phyloP scores from a whole-genome alignment of 1,139 yeast species.

The Meyerozyma smithsonii region DNA sequence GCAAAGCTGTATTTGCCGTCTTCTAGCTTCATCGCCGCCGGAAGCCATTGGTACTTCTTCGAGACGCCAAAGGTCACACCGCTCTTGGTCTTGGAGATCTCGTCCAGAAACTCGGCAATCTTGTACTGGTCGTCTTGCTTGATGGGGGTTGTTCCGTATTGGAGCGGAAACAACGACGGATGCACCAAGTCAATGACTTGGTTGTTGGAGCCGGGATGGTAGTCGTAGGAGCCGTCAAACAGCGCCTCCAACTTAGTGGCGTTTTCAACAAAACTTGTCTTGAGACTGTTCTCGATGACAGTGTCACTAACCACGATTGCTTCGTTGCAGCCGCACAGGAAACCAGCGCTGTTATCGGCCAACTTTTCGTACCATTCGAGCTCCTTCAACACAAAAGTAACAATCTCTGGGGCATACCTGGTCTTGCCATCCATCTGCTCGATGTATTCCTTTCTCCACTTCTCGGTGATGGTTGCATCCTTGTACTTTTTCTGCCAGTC shows the following conservation, averaged over 20 bases:
- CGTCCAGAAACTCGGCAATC: slow-evolving; percentile 11
- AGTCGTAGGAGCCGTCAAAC: slow-evolving; percentile 21
- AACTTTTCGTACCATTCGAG: slow-evolving; percentile 24
- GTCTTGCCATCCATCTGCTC: slow-evolving; percentile 14
- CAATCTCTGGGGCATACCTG: slow-evolving; percentile 14
- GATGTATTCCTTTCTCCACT: slow-evolving; percentile 29
- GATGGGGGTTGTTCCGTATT: slow-evolving; percentile 30
- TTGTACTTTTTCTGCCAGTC: slow-evolving; percentile 30
- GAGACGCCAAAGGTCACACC: slow-evolving; percentile 17
- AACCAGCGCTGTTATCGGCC: slow-evolving; percentile 10
- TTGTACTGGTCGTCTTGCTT: slow-evolving; percentile 6
- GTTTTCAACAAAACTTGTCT: slow-evolving; percentile 9
- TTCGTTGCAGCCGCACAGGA: slow-evolving; percentile 15
- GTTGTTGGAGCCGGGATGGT: slow-evolving; percentile 33
- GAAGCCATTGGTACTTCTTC: slow-evolving; percentile 29
- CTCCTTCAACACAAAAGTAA: slow-evolving; percentile 23
- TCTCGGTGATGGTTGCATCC: slow-evolving; percentile 19
- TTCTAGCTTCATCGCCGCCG: slow-evolving; percentile 17
- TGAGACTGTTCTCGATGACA: slow-evolving; percentile 10
- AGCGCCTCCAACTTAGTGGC: slow-evolving; percentile 11
- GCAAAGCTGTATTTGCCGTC: slow-evolving; percentile 14
- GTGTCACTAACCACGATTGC: slow-evolving; percentile 15
- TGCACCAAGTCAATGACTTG: slow-evolving; percentile 39
- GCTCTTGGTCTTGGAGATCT: slow-evolving; percentile 13
- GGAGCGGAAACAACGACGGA: slow-evolving; percentile 38